Base-by-base conservation (phyloP, 1,284 basidiomycete genomes). In the Pyrrhoderma lamaoense region DNA sequence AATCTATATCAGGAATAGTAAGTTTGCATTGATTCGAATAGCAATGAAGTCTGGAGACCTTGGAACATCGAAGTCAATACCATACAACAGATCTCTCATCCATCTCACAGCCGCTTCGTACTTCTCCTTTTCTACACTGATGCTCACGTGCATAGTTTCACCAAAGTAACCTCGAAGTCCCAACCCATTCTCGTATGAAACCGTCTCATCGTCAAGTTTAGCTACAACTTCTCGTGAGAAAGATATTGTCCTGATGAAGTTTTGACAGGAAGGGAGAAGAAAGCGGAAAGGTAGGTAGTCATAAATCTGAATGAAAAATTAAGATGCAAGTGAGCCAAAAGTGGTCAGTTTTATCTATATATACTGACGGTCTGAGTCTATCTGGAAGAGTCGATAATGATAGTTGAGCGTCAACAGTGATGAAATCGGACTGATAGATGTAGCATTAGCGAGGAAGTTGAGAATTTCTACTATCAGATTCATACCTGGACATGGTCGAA, bases 161-260 rank as follows among this genome's bases (percentile, higher is more conserved):
- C 83, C 73, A 64, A 95, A 93, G 39, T 75, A 71, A 57, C 75
- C 76, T 23, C 75, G 74, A 44, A 83, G 67, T n/a, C 92, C 91
- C 4, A 93, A 74, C 42, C 75, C 74, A 45, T 78, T 80, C 51
- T 89, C 85, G 64, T 98, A 95, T 3, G 80, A 82, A 22, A 99
- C 89, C 0, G 95, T 97, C 60, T 96, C 85, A 60, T 92, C 80
- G 64, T 97, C 93, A 1, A 99, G 80, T 55, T 81, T 79, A 66
- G 94, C 85, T 56, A 98, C 81, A 19, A 98, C 94, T 54, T 96
- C 67, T 98, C 95, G 62, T 94, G 91, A 2, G 76, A 72, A 40
- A 99, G 69, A 27, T 70, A 68, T 55, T 84, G 79, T 1, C 93
- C 93, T 54, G 71, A 74, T 18, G 79, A 73, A 36, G 85, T 76